Evolutionary conservation across 768 basidiomycete species (phyloP).

Genomic region (Rhizopogon vinicolor): DNA sequence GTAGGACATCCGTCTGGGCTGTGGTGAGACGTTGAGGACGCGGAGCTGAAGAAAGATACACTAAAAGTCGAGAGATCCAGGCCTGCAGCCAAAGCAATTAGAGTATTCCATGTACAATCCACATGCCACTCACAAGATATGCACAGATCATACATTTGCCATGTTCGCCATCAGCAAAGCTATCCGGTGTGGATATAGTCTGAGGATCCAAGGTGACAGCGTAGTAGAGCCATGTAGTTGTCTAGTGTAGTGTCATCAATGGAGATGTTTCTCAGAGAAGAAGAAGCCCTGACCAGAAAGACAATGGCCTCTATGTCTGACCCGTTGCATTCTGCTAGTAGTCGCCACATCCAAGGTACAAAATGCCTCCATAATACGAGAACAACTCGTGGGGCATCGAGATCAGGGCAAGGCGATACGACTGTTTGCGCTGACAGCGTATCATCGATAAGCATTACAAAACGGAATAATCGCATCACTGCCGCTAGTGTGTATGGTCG

Average conservation of each 20-base stretch:
- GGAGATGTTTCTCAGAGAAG: not conserved
- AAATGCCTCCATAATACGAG: constrained; percentile 56
- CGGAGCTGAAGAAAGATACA: constrained; percentile 9
- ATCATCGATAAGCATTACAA: constrained; percentile 29
- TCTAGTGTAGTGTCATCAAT: constrained; percentile 34
- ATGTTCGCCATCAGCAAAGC: not conserved
- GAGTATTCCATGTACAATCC: too few species aligned
- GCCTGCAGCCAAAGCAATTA: constrained; percentile 4
- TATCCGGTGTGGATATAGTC: not conserved
- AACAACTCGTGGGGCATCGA: constrained; percentile 43
- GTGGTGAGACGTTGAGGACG: constrained; percentile 13
- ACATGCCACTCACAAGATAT: not conserved
- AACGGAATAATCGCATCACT: constrained; percentile 41
- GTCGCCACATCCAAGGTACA: constrained; percentile 61
- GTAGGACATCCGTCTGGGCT: constrained; percentile 13
- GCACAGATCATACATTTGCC: not conserved
- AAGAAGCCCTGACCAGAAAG: constrained; percentile 36
- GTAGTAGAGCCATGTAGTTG: constrained; percentile 49
- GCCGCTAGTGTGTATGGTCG: constrained; percentile 44
- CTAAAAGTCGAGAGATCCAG: constrained; percentile 18
- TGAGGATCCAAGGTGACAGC: not conserved
- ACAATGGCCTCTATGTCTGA: constrained; percentile 46
- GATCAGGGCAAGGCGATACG: constrained; percentile 11
- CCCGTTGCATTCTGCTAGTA: constrained; percentile 53
- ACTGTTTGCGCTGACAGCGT: constrained; percentile 3